Evolutionary conservation across 176 grass and related monocot genomes (phyloP).

Genomic region (Sorghum bicolor): Sorghum_bicolor_NCBIv3 NC_012871.2:75431501-75432000

Average conservation of each 20-base stretch:
- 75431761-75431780: background rate
- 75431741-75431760: too few species aligned
- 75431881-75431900: background rate
- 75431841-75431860: background rate
- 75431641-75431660: too few species aligned
- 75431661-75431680: background rate
- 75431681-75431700: background rate
- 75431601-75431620: background rate
- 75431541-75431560: background rate
- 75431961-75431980: background rate
- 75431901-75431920: background rate
- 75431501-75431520: background rate
- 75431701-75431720: background rate
- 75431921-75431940: background rate
- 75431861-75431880: constrained; percentile 8
- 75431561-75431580: background rate
- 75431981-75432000: background rate
- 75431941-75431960: constrained; percentile 23
- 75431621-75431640: constrained; percentile 4
- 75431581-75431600: constrained; percentile 27
- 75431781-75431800: background rate
- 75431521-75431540: background rate
- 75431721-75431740: too few species aligned
- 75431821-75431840: background rate
- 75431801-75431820: constrained; percentile 8